Evolutionary conservation across 1,284 basidiomycete species (phyloP).

Genomic region (Trametes sp.): DNA sequence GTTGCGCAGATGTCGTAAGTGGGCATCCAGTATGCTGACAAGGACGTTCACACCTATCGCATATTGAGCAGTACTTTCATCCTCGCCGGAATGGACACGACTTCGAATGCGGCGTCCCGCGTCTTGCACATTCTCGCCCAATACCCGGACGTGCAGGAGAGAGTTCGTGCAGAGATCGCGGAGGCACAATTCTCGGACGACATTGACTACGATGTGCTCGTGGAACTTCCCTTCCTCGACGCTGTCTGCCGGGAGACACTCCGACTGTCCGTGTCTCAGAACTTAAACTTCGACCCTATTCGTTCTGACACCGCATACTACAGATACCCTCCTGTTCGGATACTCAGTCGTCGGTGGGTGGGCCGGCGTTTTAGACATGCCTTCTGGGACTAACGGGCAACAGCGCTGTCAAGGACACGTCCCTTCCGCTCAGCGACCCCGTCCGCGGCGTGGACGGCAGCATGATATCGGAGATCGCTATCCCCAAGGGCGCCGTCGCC

Average conservation of each 20-base stretch:
- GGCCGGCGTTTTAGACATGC: not conserved
- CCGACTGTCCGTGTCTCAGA: no score
- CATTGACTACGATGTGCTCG: not conserved
- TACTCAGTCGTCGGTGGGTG: not conserved
- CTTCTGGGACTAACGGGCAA: not conserved
- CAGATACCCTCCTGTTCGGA: not conserved
- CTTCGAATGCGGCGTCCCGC: constrained; percentile 35
- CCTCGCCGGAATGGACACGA: constrained; percentile 37
- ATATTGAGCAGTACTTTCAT: constrained; percentile 27
- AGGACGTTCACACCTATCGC: no score
- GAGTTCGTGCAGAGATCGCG: not conserved
- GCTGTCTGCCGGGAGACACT: constrained; percentile 1
- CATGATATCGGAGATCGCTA: constrained; percentile 47
- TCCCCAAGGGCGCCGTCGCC: constrained; percentile 48
- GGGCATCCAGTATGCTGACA: no score
- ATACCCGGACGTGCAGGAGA: not conserved
- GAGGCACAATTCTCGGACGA: not conserved
- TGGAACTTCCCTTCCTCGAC: not conserved
- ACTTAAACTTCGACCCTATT: not conserved
- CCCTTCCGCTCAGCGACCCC: constrained; percentile 38
- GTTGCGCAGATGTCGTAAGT: constrained; percentile 37
- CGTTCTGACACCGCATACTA: not conserved
- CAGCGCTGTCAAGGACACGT: constrained; percentile 17
- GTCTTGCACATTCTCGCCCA: constrained; percentile 35
- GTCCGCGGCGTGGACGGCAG: constrained; percentile 40